Percentiles rank a stretch among this genome's conserved stretches.
Evolutionary conservation across 371 early-diverging fungal genomes (phyloP).

Genomic region (Amoeboaphelidium occidentale): DNA sequence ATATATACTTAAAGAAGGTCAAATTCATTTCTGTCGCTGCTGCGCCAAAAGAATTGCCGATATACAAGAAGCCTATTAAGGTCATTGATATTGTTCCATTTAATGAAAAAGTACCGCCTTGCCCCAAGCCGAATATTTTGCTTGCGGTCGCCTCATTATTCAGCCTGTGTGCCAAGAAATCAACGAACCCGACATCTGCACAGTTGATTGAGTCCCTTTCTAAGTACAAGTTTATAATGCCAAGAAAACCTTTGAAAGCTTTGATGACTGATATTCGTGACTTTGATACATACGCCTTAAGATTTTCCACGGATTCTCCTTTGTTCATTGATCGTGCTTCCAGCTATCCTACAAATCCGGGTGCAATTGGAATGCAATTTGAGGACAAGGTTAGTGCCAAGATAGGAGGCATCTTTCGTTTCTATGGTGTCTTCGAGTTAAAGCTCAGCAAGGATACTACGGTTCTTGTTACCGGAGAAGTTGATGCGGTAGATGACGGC

Average conservation of each 20-base stretch:
- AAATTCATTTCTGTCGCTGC: too few species aligned
- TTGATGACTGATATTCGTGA: background rate
- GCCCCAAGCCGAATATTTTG: background rate
- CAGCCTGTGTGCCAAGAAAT: background rate
- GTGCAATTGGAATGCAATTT: background rate
- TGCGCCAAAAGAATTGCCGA: too few species aligned
- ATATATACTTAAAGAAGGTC: too few species aligned
- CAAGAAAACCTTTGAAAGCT: background rate
- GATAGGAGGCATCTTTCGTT: constrained; percentile 19
- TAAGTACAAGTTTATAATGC: background rate
- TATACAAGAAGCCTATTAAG: too few species aligned
- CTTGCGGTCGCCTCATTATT: background rate
- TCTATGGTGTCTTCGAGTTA: constrained; percentile 11
- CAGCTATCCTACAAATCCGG: background rate
- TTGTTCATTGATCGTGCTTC: background rate
- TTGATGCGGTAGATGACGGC: constrained; percentile 51
- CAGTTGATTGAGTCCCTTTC: background rate
- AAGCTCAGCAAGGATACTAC: constrained; percentile 31
- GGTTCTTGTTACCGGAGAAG: constrained; percentile 45
- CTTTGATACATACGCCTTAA: background rate
- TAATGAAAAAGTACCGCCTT: too few species aligned
- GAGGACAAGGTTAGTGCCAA: constrained; percentile 23
- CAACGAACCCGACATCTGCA: background rate
- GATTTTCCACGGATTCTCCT: background rate
- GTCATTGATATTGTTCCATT: too few species aligned